These are phyloP conservation scores for Termitomyces titanicus DNA, from an alignment of 768 basidiomycete species.

Conservation along the genomic window DNA sequence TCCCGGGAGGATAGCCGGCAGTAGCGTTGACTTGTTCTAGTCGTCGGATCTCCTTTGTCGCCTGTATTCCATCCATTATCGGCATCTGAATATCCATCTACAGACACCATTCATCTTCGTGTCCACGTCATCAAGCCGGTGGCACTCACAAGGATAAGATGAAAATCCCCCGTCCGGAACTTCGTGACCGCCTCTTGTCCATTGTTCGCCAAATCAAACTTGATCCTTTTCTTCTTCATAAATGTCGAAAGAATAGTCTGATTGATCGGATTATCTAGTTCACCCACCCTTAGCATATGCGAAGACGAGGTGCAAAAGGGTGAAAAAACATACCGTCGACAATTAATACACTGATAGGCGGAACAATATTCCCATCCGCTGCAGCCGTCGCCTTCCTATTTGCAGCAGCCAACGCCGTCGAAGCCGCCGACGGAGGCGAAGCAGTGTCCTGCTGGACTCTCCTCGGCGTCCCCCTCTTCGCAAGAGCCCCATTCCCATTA, in stretches of 20 bases:
- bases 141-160: slow-evolving; percentile 83
- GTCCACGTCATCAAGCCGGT: not conserved
- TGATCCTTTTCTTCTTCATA: slow-evolving; percentile 94
- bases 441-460: slow-evolving; percentile 5
- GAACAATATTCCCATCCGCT: slow-evolving; percentile 73
- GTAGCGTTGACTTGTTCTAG: slow-evolving; percentile 68
- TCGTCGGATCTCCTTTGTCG: slow-evolving; percentile 91
- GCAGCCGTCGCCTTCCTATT: slow-evolving; percentile 49
- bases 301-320: not conserved
- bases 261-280: slow-evolving; percentile 94
- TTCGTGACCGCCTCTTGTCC: slow-evolving; percentile 95
- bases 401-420: slow-evolving; percentile 25
- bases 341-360: slow-evolving; percentile 96
- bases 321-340: slow-evolving; percentile 75
- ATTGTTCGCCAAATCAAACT: slow-evolving; percentile 91
- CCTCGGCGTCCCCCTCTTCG: slow-evolving; percentile 6
- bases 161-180: slow-evolving; percentile 90
- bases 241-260: slow-evolving; percentile 97
- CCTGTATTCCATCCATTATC: slow-evolving; percentile 96
- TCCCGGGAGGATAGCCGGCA: slow-evolving; percentile 65
- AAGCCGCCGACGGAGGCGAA: slow-evolving; percentile 5
- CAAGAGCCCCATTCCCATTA: not conserved
- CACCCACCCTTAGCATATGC: not conserved
- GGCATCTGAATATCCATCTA: slow-evolving; percentile 99
- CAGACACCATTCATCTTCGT: slow-evolving; percentile 1